Percentiles rank a stretch among this genome's conserved stretches.
phyloP scores from a whole-genome alignment of 345 rosid genomes.

The Citrus glauca region DNA sequence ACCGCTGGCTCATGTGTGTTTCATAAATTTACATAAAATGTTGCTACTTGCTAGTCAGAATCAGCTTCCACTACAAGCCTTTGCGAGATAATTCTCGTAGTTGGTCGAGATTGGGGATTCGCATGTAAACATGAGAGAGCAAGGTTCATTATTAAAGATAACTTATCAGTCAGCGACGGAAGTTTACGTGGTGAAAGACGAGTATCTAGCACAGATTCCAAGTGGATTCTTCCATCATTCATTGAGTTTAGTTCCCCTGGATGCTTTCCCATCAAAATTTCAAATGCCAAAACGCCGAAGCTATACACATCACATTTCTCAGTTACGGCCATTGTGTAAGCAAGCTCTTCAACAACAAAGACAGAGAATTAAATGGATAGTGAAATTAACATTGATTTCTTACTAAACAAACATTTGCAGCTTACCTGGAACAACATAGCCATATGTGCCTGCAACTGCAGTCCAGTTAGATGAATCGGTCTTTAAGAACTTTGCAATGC shows the following conservation, averaged over 20 bases:
- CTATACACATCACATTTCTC: constrained; percentile 5
- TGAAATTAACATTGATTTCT: not conserved
- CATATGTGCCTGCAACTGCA: constrained; percentile 6
- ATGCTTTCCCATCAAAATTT: constrained; percentile 4
- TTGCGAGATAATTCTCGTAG: constrained; percentile 12
- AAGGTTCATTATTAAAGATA: not conserved
- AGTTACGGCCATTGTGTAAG: not conserved
- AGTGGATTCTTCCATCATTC: not conserved
- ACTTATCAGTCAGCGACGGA: not conserved
- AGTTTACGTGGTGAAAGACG: not conserved
- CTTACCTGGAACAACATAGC: constrained; percentile 2
- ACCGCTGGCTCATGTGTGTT: too few relatives aligned
- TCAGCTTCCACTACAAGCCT: not conserved
- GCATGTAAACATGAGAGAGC: constrained; percentile 1
- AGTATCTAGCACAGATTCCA: constrained; percentile 11
- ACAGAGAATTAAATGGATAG: not conserved
- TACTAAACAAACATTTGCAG: too few relatives aligned
- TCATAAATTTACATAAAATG: too few relatives aligned
- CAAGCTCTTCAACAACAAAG: not conserved
- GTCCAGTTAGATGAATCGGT: constrained; percentile 7
- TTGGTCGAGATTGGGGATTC: constrained; percentile 17
- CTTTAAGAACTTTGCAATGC: constrained; percentile 1
- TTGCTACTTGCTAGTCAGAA: not conserved
- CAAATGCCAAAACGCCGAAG: constrained; percentile 4
- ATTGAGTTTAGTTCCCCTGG: constrained; percentile 3